phyloP scores from a whole-genome alignment of 305 asterid genomes.

The Ilex paraguariensis region DNA sequence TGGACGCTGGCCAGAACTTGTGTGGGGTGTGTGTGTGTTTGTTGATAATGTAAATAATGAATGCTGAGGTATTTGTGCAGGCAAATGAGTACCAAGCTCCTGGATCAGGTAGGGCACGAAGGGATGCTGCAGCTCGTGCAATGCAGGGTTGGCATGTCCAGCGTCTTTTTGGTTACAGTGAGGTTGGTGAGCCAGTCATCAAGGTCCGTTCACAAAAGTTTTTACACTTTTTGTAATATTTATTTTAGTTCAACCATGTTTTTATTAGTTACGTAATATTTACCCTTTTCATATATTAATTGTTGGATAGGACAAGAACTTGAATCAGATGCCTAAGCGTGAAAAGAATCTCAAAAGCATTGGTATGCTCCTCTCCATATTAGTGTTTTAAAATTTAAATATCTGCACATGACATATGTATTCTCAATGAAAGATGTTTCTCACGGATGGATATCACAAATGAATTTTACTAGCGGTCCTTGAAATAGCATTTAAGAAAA shows the following conservation, averaged over 20 bases:
- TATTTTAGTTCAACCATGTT: constrained; percentile 2
- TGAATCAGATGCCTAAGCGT: constrained; percentile 60
- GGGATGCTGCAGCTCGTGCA: constrained; percentile 96
- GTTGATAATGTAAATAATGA: background rate
- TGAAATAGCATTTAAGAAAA: too few relatives aligned
- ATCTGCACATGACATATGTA: background rate
- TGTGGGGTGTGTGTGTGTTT: too few relatives aligned
- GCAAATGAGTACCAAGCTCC: constrained; percentile 71
- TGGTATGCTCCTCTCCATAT: constrained; percentile 42
- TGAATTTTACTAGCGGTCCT: too few relatives aligned
- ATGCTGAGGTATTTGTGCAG: constrained; percentile 32
- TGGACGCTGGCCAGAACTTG: too few relatives aligned
- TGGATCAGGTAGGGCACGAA: constrained; percentile 79
- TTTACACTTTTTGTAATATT: constrained; percentile 9
- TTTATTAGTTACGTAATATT: constrained; percentile 3
- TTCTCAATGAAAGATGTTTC: too few relatives aligned
- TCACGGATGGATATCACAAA: too few relatives aligned
- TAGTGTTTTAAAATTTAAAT: background rate
- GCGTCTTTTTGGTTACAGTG: constrained; percentile 54
- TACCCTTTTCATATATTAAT: constrained; percentile 5
- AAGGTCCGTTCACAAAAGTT: constrained; percentile 38
- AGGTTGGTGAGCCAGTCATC: constrained; percentile 54
- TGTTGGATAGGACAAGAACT: constrained; percentile 67
- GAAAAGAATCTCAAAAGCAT: constrained; percentile 78
- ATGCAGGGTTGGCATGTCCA: constrained; percentile 98